These are phyloP conservation scores for Pythium guiyangense DNA, from an alignment of 352 stramenopile genomes.

Conservation along the genomic window DNA sequence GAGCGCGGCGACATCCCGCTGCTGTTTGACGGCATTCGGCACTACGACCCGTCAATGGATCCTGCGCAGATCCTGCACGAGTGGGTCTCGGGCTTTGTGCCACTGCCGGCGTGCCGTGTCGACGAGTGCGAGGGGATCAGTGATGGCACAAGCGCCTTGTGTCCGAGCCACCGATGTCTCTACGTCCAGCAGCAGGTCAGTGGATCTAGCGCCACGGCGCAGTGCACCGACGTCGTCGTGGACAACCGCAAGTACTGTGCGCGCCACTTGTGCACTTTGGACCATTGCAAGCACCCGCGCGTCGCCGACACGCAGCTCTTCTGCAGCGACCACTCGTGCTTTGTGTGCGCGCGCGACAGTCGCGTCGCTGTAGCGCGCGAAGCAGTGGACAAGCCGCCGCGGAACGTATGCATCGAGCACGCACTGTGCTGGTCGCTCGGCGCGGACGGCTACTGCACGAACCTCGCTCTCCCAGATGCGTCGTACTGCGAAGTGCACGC, in stretches of 20 bases:
- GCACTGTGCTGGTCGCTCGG: slow-evolving; percentile 41
- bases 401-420: slow-evolving; percentile 48
- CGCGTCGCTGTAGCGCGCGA: slow-evolving; percentile 10
- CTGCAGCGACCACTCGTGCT: slow-evolving; percentile 53
- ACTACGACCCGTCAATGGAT: slow-evolving; percentile 52
- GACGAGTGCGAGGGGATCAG: slow-evolving; percentile 33
- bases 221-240: slow-evolving; percentile 24
- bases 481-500: slow-evolving; percentile 44
- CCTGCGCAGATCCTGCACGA: slow-evolving; percentile 49
- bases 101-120: slow-evolving; percentile 27
- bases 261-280: slow-evolving; percentile 34
- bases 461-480: slow-evolving; percentile 21
- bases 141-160: slow-evolving; percentile 17
- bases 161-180: slow-evolving; percentile 20
- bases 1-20: slow-evolving; percentile 22
- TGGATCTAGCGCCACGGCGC: background rate
- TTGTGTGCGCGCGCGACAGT: slow-evolving; percentile 34
- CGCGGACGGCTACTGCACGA: slow-evolving; percentile 25
- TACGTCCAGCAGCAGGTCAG: background rate
- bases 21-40: slow-evolving; percentile 45
- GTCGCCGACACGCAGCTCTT: slow-evolving; percentile 26
- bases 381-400: slow-evolving; percentile 36
- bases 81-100: slow-evolving; percentile 54
- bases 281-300: slow-evolving; percentile 32
- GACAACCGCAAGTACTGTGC: slow-evolving; percentile 34